Conservation (phyloP, 805 yeast genomes). For the Sugiyamaella floridensis region DNA sequence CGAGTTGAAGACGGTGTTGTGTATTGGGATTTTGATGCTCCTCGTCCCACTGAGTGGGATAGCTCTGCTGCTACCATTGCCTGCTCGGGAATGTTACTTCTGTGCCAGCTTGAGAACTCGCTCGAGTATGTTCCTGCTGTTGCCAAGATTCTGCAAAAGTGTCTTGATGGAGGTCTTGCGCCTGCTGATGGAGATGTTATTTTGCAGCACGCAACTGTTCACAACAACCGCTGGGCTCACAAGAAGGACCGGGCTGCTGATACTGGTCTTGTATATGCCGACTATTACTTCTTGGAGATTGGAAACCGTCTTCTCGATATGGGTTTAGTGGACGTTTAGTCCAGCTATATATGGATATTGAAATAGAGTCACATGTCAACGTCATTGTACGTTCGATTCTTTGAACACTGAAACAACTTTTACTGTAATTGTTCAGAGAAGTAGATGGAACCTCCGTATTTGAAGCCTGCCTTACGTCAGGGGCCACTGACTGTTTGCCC, state of each 20-base stretch:
- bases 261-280: constrained; percentile 29
- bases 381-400: too few species aligned
- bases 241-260: constrained; percentile 14
- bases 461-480: too few species aligned
- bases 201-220: constrained; percentile 23
- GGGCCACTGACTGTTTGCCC: too few species aligned
- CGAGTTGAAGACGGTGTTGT: constrained; percentile 25
- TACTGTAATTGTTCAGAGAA: too few species aligned
- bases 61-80: constrained; percentile 28
- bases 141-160: constrained; percentile 8
- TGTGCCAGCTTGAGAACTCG: constrained; percentile 18
- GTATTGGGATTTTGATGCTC: constrained; percentile 30
- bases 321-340: constrained; percentile 11
- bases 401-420: too few species aligned
- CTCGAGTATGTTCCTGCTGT: constrained; percentile 15
- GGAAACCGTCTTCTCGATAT: constrained; percentile 26
- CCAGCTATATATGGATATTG: too few species aligned
- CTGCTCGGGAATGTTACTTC: constrained; percentile 24
- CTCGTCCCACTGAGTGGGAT: constrained; percentile 23
- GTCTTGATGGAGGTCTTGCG: constrained; percentile 15
- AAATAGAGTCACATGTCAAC: too few species aligned
- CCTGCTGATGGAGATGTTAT: constrained; percentile 23
- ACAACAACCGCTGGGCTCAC: constrained; percentile 22
- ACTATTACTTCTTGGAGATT: constrained; percentile 25
- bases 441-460: too few species aligned